Evolutionary conservation across 129 eudicot genomes (phyloP), one percentile per base, ranked within the genome.

Genomic region (Ambrosia artemisiifolia): DNA sequence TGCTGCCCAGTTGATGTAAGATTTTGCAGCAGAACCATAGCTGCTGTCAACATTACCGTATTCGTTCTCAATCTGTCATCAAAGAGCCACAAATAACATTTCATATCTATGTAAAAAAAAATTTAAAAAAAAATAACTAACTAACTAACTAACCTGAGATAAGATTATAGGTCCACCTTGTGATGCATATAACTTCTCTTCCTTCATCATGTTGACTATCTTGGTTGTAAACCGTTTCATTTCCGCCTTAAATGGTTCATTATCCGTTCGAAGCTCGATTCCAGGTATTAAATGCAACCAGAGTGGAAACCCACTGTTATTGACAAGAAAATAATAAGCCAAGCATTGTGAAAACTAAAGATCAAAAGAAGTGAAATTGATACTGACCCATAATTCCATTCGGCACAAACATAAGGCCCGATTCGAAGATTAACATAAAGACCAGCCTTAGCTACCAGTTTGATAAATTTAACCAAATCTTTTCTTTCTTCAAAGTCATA

Each of bases 371-470:
- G 9, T 33, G 36, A 64, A 68, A 53, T 7, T 5, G 38, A 46
- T 17, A 66, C 79, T 79, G 13, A 93, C 98, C 97, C 98, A 46
- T 90, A 94, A 72, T 90, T 94, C 98, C 98, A 93, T 73, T 93
- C 98, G 3, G 98, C 98, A 57, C 98, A 93, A 6, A 81, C 96
- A 63, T 94, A 94, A 44, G 98, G 98, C n/a, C 98, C 98, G 11
- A 94, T 94, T 20, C 98, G 86, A 2, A 94, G 84, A 80, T 90
- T 95, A 82, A 78, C 96, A 66, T 80, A 94, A 43, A 94, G 69
- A 51, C 96, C 98, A 67, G 98, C 96, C 49, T 89, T 90, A 12
- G 62, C 83, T 13, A 89, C 87, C 79, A 85, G 76, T 69, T 93
- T 93, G 61, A 89, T 80, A 62, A 93, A 93, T 51, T 87, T 84